These are phyloP conservation scores for Ceratocystis albifundus DNA, from an alignment of 2,329 filamentous ascomycete species.

Conservation along the genomic window DNA sequence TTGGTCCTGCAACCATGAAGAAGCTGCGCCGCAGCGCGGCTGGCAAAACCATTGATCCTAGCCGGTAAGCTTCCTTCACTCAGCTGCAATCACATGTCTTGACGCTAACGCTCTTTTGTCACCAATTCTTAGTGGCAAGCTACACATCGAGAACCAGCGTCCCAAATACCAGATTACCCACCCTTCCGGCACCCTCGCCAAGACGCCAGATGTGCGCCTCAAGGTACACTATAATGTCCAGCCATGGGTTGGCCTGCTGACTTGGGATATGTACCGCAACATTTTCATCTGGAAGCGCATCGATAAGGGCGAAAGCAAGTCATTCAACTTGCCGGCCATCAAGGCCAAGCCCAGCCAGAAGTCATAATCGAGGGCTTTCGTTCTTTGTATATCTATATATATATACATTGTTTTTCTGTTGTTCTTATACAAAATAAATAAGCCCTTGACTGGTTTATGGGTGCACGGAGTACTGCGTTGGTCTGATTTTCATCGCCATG, in stretches of 20 bases:
- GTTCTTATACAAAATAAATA: background rate
- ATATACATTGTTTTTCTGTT: background rate
- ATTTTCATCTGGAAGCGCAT: constrained; percentile 54
- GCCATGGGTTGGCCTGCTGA: constrained; percentile 83
- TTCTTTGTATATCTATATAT: no score
- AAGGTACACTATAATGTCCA: constrained; percentile 92
- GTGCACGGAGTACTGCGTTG: background rate
- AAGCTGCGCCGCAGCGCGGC: constrained; percentile 49
- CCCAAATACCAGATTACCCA: constrained; percentile 98
- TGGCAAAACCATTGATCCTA: constrained; percentile 50
- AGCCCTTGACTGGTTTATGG: background rate
- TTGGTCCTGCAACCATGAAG: constrained; percentile 48
- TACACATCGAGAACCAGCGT: constrained; percentile 71
- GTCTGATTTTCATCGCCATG: background rate
- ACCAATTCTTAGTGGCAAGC: constrained; percentile 45
- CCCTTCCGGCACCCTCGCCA: constrained; percentile 65
- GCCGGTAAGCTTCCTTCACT: constrained; percentile 34
- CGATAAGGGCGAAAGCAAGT: constrained; percentile 51
- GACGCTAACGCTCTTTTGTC: background rate
- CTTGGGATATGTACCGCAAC: constrained; percentile 57
- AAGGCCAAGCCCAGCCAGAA: constrained; percentile 41
- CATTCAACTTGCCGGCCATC: constrained; percentile 53
- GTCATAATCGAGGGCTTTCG: background rate
- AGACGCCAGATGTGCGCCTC: constrained; percentile 61
- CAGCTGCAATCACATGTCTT: background rate